Evolutionary conservation across 208 protist genomes (phyloP).

Genomic region (Acanthamoeba triangularis): DNA sequence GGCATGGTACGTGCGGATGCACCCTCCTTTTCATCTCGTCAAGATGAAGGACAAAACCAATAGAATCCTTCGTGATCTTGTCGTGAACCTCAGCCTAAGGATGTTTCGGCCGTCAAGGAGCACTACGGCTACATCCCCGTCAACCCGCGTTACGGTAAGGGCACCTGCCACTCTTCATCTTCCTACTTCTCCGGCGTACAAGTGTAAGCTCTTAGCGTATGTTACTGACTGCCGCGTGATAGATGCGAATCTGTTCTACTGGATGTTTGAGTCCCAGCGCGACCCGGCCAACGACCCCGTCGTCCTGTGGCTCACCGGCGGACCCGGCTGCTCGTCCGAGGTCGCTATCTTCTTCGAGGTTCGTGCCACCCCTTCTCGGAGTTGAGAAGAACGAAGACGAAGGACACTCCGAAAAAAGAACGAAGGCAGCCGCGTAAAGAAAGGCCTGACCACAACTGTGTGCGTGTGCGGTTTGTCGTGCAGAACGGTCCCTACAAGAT

Average conservation of each 20-base stretch:
- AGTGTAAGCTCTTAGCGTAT: background rate
- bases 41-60: too few relatives aligned
- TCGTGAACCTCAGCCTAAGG: background rate
- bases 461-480: background rate
- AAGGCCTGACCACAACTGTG: background rate
- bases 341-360: constrained; percentile 76
- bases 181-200: background rate
- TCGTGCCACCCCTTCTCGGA: background rate
- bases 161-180: background rate
- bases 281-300: constrained; percentile 77
- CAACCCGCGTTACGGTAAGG: constrained; percentile 15
- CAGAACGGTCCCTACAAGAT: constrained; percentile 75
- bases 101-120: constrained; percentile 29
- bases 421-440: background rate
- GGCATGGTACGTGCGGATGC: background rate
- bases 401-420: background rate
- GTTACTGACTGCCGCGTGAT: background rate
- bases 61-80: background rate
- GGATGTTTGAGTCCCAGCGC: constrained; percentile 81
- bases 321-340: constrained; percentile 67
- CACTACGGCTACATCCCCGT: constrained; percentile 70
- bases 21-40: too few relatives aligned
- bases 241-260: constrained; percentile 82
- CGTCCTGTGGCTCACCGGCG: constrained; percentile 76
- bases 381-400: background rate